These are phyloP conservation scores for Annona squamosa DNA, from an alignment of 164 flowering plant species.

Conservation along the genomic window DNA sequence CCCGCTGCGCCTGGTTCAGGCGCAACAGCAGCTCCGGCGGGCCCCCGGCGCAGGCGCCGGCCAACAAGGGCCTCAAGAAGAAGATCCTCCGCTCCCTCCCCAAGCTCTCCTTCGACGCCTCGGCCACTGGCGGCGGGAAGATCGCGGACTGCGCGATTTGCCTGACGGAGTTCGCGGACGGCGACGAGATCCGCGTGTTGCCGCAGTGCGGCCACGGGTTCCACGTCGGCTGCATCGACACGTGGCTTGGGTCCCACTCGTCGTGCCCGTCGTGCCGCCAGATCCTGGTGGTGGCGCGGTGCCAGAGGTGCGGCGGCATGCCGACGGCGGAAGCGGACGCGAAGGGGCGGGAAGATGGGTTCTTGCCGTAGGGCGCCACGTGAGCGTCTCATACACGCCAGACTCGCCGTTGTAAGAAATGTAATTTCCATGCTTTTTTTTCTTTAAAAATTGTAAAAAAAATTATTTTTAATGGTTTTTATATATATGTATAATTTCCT, in stretches of 20 bases:
- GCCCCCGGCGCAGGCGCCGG: conserved; percentile 14
- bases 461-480: too few relatives aligned
- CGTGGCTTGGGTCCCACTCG: conserved; percentile 78
- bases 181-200: conserved; percentile 69
- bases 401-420: too few relatives aligned
- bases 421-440: too few relatives aligned
- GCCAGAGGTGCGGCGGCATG: conserved; percentile 54
- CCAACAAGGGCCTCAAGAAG: conserved; percentile 83
- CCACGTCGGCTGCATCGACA: conserved; percentile 77
- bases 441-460: background rate
- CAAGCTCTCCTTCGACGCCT: conserved; percentile 29
- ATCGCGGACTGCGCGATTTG: conserved; percentile 79
- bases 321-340: conserved; percentile 28
- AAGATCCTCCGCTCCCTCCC: conserved; percentile 69
- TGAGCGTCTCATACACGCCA: conserved; percentile 27
- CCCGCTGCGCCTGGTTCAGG: conserved; percentile 85
- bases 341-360: conserved; percentile 27
- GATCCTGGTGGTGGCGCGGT: conserved; percentile 43
- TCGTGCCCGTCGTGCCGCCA: conserved; percentile 87
- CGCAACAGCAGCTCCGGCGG: conserved; percentile 13
- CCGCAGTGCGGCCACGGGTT: conserved; percentile 89
- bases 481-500: too few relatives aligned
- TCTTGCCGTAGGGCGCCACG: conserved; percentile 29
- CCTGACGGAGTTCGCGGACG: conserved; percentile 66
- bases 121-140: conserved; percentile 18